phyloP scores from a whole-genome alignment of 305 asterid species.

The Salvia sclarea region DNA sequence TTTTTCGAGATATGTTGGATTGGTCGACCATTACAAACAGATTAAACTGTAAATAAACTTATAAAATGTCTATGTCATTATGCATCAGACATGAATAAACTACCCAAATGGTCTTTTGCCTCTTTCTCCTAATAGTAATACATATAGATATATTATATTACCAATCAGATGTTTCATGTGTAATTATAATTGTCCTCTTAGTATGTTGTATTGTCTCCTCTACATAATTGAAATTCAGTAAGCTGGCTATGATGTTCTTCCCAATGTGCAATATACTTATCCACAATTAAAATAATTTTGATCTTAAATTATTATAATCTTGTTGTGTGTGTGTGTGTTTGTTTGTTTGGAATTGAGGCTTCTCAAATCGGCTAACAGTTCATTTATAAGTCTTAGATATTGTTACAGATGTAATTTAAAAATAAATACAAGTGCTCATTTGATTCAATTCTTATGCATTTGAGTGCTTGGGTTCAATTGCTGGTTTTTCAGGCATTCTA shows the following conservation, averaged over 20 bases:
- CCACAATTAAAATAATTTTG: not conserved
- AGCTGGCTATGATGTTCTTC: not conserved
- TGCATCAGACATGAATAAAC: slow-evolving; percentile 12
- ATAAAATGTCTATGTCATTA: not conserved
- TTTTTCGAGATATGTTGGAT: not conserved
- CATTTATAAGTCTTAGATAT: not conserved
- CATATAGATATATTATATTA: not conserved
- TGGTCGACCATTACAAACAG: slow-evolving; percentile 2
- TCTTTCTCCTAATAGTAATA: not conserved
- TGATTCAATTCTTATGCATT: not conserved
- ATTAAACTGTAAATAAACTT: not conserved
- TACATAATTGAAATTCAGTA: not conserved
- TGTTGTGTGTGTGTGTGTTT: not conserved
- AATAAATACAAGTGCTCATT: slow-evolving; percentile 1
- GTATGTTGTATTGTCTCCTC: too few relatives aligned
- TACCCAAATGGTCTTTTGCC: not conserved
- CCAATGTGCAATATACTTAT: not conserved
- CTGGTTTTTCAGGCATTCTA: slow-evolving; percentile 65
- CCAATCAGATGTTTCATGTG: not conserved
- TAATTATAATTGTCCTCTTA: too few relatives aligned
- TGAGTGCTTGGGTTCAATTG: slow-evolving; percentile 13
- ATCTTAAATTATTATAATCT: not conserved
- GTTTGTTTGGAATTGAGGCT: too few relatives aligned
- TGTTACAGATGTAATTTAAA: not conserved
- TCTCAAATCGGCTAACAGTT: not conserved